Evolutionary conservation across 208 protist species (phyloP).

Genomic region (Wallacemonas sp.): DNA sequence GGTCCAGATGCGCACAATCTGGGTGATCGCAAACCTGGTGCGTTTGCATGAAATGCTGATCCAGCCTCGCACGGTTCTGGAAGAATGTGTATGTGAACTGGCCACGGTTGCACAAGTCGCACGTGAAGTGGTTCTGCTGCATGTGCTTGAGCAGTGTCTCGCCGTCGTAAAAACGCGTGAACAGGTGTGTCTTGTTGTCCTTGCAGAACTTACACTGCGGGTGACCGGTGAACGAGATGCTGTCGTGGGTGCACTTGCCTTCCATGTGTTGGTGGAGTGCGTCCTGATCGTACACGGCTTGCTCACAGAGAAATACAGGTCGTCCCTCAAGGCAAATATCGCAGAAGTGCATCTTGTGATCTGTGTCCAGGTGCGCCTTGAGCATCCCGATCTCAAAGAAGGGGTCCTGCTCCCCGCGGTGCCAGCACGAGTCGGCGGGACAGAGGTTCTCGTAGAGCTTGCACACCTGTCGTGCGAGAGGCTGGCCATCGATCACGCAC

Average conservation of each 20-base stretch:
- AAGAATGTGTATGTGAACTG: slow-evolving; percentile 88
- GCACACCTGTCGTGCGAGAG: slow-evolving; percentile 47
- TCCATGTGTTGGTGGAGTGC: slow-evolving; percentile 58
- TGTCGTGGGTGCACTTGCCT: slow-evolving; percentile 55
- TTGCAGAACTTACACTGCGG: slow-evolving; percentile 81
- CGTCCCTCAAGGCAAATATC: slow-evolving; percentile 67
- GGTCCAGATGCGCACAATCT: slow-evolving; percentile 64
- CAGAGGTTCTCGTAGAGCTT: slow-evolving; percentile 80
- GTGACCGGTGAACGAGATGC: slow-evolving; percentile 79
- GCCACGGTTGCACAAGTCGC: slow-evolving; percentile 82
- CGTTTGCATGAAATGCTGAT: slow-evolving; percentile 63
- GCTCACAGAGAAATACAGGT: slow-evolving; percentile 83
- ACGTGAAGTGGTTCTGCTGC: slow-evolving; percentile 86
- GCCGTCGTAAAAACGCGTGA: slow-evolving; percentile 71
- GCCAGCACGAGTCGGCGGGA: slow-evolving; percentile 69
- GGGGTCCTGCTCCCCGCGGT: slow-evolving; percentile 62
- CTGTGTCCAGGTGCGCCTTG: slow-evolving; percentile 61
- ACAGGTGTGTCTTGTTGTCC: neutral
- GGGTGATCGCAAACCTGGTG: slow-evolving; percentile 90
- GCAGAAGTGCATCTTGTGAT: slow-evolving; percentile 77
- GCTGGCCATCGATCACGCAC: slow-evolving; percentile 53
- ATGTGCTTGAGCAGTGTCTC: slow-evolving; percentile 88
- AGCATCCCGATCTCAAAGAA: slow-evolving; percentile 60
- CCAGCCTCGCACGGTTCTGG: slow-evolving; percentile 64
- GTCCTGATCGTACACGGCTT: slow-evolving; percentile 54